Evolutionary conservation across 768 basidiomycete genomes (phyloP), one percentile per base, ranked within the genome.

Genomic region (Lanmaoa rubissima): DNA sequence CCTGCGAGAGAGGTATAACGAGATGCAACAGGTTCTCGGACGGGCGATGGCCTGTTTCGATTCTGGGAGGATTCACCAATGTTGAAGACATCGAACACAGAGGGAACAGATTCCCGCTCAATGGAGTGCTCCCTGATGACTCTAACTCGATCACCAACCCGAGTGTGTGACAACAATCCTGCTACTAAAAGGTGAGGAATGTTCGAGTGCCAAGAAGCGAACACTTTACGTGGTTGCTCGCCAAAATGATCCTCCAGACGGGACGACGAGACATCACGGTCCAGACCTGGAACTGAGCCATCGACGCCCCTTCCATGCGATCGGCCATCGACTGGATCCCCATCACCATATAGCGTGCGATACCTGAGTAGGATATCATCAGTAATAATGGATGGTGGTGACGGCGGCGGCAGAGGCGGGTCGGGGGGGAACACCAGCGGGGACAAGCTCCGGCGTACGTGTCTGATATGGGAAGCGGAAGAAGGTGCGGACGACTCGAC

Each of bases 21-120:
- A 17, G 59, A 45, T 10, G 54, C 17, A 11, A 19, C 38, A 44
- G 54, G 45, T 43, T 61, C 62, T 55, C 60, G 56, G 13, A 44
- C 43, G 14, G 59, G 36, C 0, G 59, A 57, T 28, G 54, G 55
- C 47, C 69, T 59, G 31, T 45, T 58, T 43, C 55, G 51, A 14
- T 65, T 61, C n/a, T 60, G 66, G 24, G 62, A 47, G 11, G 63
- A 57, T 24, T 66, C 67, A 4, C 49, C 55, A 10, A 71, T 59
- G 32, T 66, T 60, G 50, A 72, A 70, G 47, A 72, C 61, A 48
- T 70, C 66, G 24, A 70, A 72, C 2, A 71, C 65, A 19, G 69
- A 66, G 4, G 60, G 69, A 17, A 60, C 61, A 2, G 64, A 47
- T 28, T 61, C 69, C 41, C 60, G 62, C 21, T 69, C 66, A 13